Evolutionary conservation across 192 early-diverging fungal species (phyloP).

Genomic region (Hyaloraphidium curvatum): DNA sequence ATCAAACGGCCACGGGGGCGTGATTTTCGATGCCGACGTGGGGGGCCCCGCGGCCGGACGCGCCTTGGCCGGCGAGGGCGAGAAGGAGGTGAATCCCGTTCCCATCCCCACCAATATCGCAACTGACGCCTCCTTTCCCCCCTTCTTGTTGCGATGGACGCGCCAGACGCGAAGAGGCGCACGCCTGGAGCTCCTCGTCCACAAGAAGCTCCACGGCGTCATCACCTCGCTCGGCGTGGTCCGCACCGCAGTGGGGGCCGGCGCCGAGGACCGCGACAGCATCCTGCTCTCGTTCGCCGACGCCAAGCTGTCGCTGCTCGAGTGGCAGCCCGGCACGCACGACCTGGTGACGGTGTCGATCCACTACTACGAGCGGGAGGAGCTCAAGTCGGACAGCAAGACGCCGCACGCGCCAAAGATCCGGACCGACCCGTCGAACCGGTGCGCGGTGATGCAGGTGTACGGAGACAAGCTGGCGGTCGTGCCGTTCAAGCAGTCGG

Average conservation of each 20-base stretch:
- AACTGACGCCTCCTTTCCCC: neutral
- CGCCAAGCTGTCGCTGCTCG: constrained; percentile 84
- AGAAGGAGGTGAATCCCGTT: constrained; percentile 4
- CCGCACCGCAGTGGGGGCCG: constrained; percentile 35
- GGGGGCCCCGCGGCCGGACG: constrained; percentile 7
- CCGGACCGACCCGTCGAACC: constrained; percentile 60
- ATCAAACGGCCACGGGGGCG: neutral
- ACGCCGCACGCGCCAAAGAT: constrained; percentile 38
- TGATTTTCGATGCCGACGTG: neutral
- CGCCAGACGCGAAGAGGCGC: constrained; percentile 16
- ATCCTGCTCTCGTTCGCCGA: constrained; percentile 58
- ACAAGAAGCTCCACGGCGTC: constrained; percentile 46
- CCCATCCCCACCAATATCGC: constrained; percentile 1
- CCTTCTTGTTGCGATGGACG: constrained; percentile 1
- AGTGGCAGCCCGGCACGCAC: constrained; percentile 55
- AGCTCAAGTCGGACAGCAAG: constrained; percentile 41
- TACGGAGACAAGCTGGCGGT: constrained; percentile 79
- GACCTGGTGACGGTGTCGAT: constrained; percentile 78
- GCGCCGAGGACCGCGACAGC: constrained; percentile 44
- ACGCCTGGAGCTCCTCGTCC: constrained; percentile 36
- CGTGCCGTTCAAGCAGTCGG: constrained; percentile 63
- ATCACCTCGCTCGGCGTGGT: constrained; percentile 52
- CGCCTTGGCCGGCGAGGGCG: constrained; percentile 10
- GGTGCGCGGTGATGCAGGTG: constrained; percentile 75
- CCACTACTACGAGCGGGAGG: constrained; percentile 90